Base-by-base conservation (phyloP, 352 stramenopile species). In the Albugo laibachii region DNA sequence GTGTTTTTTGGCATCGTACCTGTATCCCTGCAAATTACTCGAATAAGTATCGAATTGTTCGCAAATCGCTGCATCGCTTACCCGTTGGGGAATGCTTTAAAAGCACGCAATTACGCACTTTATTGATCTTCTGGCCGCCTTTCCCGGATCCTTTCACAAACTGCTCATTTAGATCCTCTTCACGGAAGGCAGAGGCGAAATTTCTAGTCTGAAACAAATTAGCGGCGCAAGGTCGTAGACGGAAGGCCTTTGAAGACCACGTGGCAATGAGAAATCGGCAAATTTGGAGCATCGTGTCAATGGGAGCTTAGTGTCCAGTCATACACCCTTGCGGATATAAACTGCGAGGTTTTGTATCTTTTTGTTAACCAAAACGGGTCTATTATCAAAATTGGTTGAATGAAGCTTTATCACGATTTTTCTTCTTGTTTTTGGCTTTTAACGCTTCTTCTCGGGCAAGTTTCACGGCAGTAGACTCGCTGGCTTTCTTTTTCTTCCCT, bases 111-210 rank as follows among this genome's bases (percentile, higher is more conserved):
- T 89, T 92, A 49, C 76, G 68, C 50, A 92, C 77, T 50, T 93
- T 94, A 66, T 94, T 94, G 55, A 94, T 91, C 63, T 92, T 93
- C 58, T 94, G 81, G 0, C 81, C 81, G 37, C 81, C 81, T 45
- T 87, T 87, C 35, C 81, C 80, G 16, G 71, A 88, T 24, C 80
- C 79, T 65, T 92, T 89, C 19, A 86, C 74, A 56, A 89, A 92
- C 19, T 62, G 78, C 54, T 92, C 79, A 11, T 66, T 52, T 39
- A 92, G 48, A 21, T 92, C 79, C 15, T 68, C 62, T 52, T 88
- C 74, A 0, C 58, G 56, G 47, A 86, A 51, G 27, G 53, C 48
- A 10, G 24, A 10, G 24, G 8, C 24, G 8, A 31, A 31, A 8
- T 31, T 31, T 31, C 24, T 31, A 8, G 24, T 8, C 24, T 31